These are phyloP conservation scores for Trypanosomatidae sp. DNA, from an alignment of 208 protist species.

Conservation along the genomic window DNA sequence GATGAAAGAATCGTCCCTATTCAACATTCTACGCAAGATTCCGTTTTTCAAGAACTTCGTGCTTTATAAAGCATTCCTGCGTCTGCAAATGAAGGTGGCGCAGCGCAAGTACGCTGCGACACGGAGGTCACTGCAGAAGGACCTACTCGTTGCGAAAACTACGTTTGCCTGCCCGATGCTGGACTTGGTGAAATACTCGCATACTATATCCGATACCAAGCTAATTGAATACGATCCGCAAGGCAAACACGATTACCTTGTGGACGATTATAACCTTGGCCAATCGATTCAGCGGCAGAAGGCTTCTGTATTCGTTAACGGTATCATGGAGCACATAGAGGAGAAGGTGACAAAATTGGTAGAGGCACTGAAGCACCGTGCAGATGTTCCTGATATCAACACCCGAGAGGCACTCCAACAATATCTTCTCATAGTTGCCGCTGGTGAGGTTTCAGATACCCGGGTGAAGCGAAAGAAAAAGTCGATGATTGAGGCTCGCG, in stretches of 20 bases:
- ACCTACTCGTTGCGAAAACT: constrained; percentile 83
- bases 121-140: constrained; percentile 61
- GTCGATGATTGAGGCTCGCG: constrained; percentile 91
- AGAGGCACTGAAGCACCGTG: constrained; percentile 73
- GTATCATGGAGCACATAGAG: constrained; percentile 82
- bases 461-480: constrained; percentile 77
- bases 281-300: constrained; percentile 81
- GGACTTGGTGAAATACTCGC: constrained; percentile 78
- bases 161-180: constrained; percentile 83
- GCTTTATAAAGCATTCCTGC: constrained; percentile 90
- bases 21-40: constrained; percentile 92
- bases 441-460: constrained; percentile 22
- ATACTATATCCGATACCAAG: constrained; percentile 73
- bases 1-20: constrained; percentile 92
- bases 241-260: constrained; percentile 87
- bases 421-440: constrained; percentile 85
- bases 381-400: constrained; percentile 92
- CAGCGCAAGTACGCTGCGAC: constrained; percentile 75
- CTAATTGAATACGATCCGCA: constrained; percentile 82
- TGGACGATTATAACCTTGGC: constrained; percentile 79
- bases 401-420: constrained; percentile 90
- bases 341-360: constrained; percentile 81
- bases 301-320: constrained; percentile 46
- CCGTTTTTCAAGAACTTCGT: constrained; percentile 93
- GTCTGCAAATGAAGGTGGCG: constrained; percentile 75